phyloP scores from a whole-genome alignment of 495 filamentous ascomycete species.

The Hypomontagnella submonticulosa region DNA sequence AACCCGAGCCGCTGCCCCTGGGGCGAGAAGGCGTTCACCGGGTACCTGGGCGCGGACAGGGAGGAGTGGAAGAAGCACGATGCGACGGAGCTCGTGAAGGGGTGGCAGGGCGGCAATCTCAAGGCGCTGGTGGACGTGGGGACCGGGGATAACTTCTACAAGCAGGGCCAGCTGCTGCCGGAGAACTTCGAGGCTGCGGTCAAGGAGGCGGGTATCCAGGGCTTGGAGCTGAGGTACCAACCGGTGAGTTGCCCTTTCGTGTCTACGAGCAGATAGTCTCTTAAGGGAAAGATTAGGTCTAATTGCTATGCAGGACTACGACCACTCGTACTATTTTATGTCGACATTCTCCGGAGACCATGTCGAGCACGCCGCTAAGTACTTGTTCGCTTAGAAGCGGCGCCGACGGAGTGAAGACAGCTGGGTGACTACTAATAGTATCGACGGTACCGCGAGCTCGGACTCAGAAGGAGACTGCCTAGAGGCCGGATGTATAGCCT shows the following conservation, averaged over 20 bases:
- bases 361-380: conserved; percentile 88
- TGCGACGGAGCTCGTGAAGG: conserved; percentile 82
- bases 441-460: neutral
- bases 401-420: neutral
- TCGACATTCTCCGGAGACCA: conserved; percentile 89
- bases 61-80: conserved; percentile 88
- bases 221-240: conserved; percentile 83
- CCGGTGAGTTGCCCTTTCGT: conserved; percentile 54
- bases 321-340: conserved; percentile 97
- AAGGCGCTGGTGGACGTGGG: conserved; percentile 89
- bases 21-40: conserved; percentile 94
- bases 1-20: conserved; percentile 89
- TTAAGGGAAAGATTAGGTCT: neutral
- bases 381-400: conserved; percentile 57
- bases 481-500: too few relatives aligned
- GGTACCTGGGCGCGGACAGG: conserved; percentile 83
- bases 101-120: conserved; percentile 70
- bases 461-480: too few relatives aligned
- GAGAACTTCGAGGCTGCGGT: conserved; percentile 91
- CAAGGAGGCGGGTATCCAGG: conserved; percentile 72
- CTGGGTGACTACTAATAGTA: neutral
- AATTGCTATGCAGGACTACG: conserved; percentile 71
- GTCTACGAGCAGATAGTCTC: neutral
- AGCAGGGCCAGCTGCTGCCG: conserved; percentile 88
- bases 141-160: conserved; percentile 94